Percentiles rank a stretch among this genome's conserved stretches.
These are phyloP conservation scores for Circinella minor DNA, from an alignment of 371 early-diverging fungal species.

Conservation along the genomic window DNA sequence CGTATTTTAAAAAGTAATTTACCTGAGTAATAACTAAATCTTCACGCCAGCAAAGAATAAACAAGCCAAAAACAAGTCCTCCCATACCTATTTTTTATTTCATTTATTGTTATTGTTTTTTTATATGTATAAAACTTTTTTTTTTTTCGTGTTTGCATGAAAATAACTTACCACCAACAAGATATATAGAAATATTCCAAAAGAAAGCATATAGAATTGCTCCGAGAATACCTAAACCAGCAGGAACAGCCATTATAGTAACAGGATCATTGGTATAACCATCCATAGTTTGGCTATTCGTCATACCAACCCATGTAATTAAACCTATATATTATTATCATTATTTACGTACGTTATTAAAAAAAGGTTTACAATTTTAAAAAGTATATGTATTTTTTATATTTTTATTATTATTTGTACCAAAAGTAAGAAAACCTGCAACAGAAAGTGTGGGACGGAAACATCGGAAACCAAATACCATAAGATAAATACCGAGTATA, in stretches of 20 bases:
- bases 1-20: neutral
- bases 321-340: slow-evolving; percentile 20
- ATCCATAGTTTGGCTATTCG: slow-evolving; percentile 20
- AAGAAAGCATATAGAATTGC: slow-evolving; percentile 23
- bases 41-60: slow-evolving; percentile 38
- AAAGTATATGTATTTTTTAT: too few relatives aligned
- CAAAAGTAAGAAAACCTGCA: slow-evolving; percentile 42
- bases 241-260: slow-evolving; percentile 23
- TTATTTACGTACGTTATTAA: too few relatives aligned
- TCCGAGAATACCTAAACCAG: slow-evolving; percentile 28
- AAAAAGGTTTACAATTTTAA: too few relatives aligned
- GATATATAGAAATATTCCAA: slow-evolving; percentile 31
- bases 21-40: slow-evolving; percentile 32
- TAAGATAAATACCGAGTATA: slow-evolving; percentile 35
- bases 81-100: slow-evolving; percentile 17
- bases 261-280: slow-evolving; percentile 30
- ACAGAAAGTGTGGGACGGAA: slow-evolving; percentile 37
- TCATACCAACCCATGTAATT: slow-evolving; percentile 27
- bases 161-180: slow-evolving; percentile 23
- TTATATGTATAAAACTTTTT: too few relatives aligned
- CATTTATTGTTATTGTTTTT: too few relatives aligned
- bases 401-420: slow-evolving; percentile 10
- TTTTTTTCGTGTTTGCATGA: neutral
- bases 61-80: slow-evolving; percentile 39
- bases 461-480: slow-evolving; percentile 37